These are phyloP conservation scores for Venturiaceae sp. DNA, from an alignment of 2,329 filamentous ascomycete species.

Conservation along the genomic window DNA sequence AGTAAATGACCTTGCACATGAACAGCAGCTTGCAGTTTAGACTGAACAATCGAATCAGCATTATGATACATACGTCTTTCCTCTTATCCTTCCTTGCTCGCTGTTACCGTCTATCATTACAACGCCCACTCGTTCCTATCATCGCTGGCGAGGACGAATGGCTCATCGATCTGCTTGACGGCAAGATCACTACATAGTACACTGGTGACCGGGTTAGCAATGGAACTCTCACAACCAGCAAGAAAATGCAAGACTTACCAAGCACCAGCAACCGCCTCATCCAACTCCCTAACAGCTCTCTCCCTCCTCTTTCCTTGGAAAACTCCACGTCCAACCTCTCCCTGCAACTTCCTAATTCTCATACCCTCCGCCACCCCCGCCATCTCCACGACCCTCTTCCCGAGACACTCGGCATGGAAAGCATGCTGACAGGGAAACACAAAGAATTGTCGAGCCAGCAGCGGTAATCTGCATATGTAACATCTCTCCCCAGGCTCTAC, in stretches of 20 bases:
- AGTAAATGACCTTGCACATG: not conserved
- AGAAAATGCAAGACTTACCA: constrained; percentile 50
- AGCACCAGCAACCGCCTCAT: constrained; percentile 80
- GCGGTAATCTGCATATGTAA: constrained; percentile 74
- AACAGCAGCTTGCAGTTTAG: not conserved
- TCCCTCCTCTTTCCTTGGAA: constrained; percentile 65
- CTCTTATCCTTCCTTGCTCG: not conserved
- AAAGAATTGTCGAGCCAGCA: constrained; percentile 89
- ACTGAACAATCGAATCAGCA: not conserved
- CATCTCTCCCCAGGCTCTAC: constrained; percentile 95
- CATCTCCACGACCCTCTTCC: constrained; percentile 73
- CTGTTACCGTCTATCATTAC: constrained; percentile 11
- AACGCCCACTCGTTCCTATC: constrained; percentile 70
- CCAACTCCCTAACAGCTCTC: constrained; percentile 76
- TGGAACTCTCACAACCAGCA: not conserved
- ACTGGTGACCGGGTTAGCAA: constrained; percentile 36
- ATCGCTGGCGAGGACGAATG: constrained; percentile 69
- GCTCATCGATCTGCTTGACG: constrained; percentile 88
- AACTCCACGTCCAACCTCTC: constrained; percentile 68
- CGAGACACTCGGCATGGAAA: constrained; percentile 92
- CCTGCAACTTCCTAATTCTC: constrained; percentile 77
- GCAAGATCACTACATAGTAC: constrained; percentile 92
- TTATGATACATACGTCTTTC: not conserved
- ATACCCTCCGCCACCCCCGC: constrained; percentile 66
- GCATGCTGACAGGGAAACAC: constrained; percentile 98